Base-by-base conservation (phyloP, 208 protist genomes). In the Crithidia acanthocephali region DNA sequence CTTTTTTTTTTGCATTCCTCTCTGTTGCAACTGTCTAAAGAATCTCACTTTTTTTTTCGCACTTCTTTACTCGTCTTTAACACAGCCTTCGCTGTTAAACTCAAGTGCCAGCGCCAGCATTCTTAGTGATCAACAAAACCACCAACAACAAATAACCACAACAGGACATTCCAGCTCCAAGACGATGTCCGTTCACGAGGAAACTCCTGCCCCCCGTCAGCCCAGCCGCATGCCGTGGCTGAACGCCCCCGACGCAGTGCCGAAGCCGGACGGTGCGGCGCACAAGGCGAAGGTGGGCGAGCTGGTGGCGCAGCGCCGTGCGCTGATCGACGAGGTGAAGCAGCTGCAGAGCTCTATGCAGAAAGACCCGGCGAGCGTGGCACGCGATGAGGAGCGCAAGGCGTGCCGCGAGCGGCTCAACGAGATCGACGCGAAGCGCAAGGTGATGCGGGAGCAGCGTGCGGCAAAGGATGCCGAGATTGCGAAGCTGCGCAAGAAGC, bases 391-490 rank as follows among this genome's bases (percentile, higher is more conserved):
- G 11, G 83, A 84, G 33, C 85, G 85, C 23, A 81, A 84, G 8
- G 80, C 74, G 52, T 69, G 85, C 25, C 70, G 80, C 4, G 52
- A 85, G 48, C 53, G 74, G 15, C 73, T 94, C 50, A 82, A 51
- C 30, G 80, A 82, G 2, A 90, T 96, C 58, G 85, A 94, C 37
- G 76, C 44, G 9, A 63, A 81, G 50, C 80, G 79, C 15, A 85
- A 86, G 47, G 47, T 58, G 13, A 67, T 90, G 58, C 75, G 81
- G n/a, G 78, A 91, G 37, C 63, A 80, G 6, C 86, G 88, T 30
- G 60, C 64, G 1, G 68, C 55, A 22, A 90, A 93, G 61, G 86
- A 91, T 48, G 79, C 81, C 22, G 83, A 92, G 44, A 91, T 94
- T 40, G 69, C 82, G 4, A 75, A 71, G 47, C 30, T 92, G 33